Evolutionary conservation across 2,329 filamentous ascomycete species (phyloP).

Genomic region (Emmonsiellopsis sp.): DNA sequence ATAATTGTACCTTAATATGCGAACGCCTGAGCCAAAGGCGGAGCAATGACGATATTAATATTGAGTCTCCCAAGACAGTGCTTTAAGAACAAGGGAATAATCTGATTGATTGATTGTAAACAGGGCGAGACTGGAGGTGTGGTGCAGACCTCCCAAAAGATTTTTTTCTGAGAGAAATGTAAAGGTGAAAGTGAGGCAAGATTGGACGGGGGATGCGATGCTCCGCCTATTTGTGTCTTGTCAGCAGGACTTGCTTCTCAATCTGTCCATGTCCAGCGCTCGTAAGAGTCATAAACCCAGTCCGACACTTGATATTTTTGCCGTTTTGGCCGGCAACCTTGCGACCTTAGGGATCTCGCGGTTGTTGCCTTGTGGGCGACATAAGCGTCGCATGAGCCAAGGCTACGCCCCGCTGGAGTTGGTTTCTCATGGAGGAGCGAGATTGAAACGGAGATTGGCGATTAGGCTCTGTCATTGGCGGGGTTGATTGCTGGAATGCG

Average conservation of each 20-base stretch:
- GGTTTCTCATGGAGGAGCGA: not conserved
- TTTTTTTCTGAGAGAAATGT: not conserved
- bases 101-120: not conserved
- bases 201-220: not conserved
- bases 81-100: not conserved
- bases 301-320: not conserved
- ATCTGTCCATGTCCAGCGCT: not conserved
- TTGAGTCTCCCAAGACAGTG: not conserved
- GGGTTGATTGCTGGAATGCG: not conserved
- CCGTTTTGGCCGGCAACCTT: not conserved
- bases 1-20: not conserved
- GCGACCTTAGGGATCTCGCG: not conserved
- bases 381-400: constrained; percentile 2
- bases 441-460: not conserved
- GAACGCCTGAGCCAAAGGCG: not conserved
- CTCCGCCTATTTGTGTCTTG: constrained; percentile 1
- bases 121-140: not conserved
- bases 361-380: constrained; percentile 1
- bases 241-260: constrained; percentile 3
- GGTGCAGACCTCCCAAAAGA: not conserved
- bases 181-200: constrained; percentile 7
- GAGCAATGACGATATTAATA: not conserved
- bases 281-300: constrained; percentile 3
- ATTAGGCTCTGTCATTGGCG: not conserved
- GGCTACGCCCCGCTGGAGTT: not conserved